phyloP scores from a whole-genome alignment of 345 rosid species.

The Brassica incana region DNA sequence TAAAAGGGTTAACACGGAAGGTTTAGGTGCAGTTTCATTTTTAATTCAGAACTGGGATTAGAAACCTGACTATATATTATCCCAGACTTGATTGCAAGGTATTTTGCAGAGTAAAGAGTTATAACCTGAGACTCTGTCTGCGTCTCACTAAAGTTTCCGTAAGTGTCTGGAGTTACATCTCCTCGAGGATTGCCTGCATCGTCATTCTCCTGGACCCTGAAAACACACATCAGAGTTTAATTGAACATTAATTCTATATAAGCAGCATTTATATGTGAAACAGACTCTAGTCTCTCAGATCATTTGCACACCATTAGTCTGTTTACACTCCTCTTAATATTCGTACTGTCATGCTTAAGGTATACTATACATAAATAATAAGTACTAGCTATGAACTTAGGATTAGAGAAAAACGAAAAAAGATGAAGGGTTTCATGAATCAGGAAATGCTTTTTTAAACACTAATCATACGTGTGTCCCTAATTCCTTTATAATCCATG shows the following conservation, averaged over 20 bases:
- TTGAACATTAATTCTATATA: background rate
- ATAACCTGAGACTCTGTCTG: slow-evolving; percentile 95
- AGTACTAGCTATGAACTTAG: background rate
- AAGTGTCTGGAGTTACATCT: slow-evolving; percentile 43
- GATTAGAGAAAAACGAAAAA: background rate
- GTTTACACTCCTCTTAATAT: background rate
- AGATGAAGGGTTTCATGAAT: slow-evolving; percentile 2
- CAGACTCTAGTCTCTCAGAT: slow-evolving; percentile 16
- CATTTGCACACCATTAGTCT: background rate
- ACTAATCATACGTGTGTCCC: slow-evolving; percentile 7
- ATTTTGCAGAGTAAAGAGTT: slow-evolving; percentile 20
- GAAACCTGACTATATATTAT: background rate
- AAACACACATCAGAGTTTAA: slow-evolving; percentile 17
- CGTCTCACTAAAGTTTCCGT: slow-evolving; percentile 83
- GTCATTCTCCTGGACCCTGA: slow-evolving; percentile 43
- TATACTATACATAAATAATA: background rate
- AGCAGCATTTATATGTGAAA: background rate
- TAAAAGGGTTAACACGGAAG: background rate
- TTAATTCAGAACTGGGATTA: background rate
- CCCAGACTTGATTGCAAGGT: background rate
- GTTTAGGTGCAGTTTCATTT: background rate
- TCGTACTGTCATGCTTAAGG: background rate
- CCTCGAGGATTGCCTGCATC: slow-evolving; percentile 41
- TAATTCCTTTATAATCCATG: background rate
- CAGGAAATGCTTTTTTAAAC: background rate